Evolutionary conservation across 257 asterid genomes (phyloP).

Genomic region (Plantago elongata): DNA sequence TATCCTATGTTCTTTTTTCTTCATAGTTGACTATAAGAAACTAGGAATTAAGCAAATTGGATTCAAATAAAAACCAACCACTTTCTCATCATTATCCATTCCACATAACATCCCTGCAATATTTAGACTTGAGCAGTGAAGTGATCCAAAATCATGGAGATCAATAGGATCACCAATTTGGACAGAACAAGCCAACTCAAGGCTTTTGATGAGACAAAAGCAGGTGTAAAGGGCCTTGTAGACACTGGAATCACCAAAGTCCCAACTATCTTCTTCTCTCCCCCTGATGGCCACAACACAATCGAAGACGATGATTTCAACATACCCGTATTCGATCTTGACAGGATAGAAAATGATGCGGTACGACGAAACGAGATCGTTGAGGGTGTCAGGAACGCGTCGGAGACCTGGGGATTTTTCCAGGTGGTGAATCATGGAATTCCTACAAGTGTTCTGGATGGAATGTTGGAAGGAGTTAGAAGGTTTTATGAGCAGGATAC

Average conservation of each 20-base stretch:
- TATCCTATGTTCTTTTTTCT: too few species aligned
- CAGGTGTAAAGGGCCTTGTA: neutral
- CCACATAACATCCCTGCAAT: too few species aligned
- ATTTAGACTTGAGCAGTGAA: too few species aligned
- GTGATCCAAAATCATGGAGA: neutral
- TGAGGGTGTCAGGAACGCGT: slow-evolving; percentile 6
- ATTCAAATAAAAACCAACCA: too few species aligned
- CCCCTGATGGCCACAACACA: neutral
- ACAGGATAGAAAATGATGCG: neutral
- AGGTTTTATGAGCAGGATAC: slow-evolving; percentile 12
- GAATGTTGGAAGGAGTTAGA: slow-evolving; percentile 14
- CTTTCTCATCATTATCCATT: too few species aligned
- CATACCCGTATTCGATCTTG: slow-evolving; percentile 8
- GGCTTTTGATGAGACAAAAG: slow-evolving; percentile 7
- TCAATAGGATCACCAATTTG: neutral
- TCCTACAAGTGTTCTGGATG: slow-evolving; percentile 1
- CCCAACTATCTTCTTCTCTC: neutral
- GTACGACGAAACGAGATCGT: neutral
- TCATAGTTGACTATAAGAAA: too few species aligned
- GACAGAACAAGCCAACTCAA: neutral
- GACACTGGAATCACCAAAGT: slow-evolving; percentile 13
- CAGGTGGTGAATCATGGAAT: slow-evolving; percentile 20
- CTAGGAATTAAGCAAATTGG: too few species aligned
- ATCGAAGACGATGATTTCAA: neutral
- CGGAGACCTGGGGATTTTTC: slow-evolving; percentile 13